These are phyloP conservation scores for Aspergillus oerlinghausenensis DNA, from an alignment of 2,329 filamentous ascomycete genomes.

Conservation along the genomic window DNA sequence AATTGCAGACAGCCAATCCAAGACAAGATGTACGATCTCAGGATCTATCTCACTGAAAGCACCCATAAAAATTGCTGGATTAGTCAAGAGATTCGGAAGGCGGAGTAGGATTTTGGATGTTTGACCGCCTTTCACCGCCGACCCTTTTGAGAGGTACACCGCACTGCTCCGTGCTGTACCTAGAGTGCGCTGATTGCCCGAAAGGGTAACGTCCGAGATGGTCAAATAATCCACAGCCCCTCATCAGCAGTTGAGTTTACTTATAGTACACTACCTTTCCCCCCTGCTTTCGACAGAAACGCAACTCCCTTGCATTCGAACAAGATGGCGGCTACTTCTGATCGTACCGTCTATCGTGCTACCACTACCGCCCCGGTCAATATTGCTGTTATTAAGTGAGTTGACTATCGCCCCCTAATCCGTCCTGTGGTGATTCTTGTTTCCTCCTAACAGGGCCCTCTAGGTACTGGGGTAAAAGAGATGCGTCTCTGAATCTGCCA, in stretches of 20 bases:
- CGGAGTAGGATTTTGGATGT: slow-evolving; percentile 4
- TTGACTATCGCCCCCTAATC: slow-evolving; percentile 11
- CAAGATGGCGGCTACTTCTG: slow-evolving; percentile 32
- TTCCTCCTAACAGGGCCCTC: slow-evolving; percentile 4
- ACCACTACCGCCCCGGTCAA: slow-evolving; percentile 97
- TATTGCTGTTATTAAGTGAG: slow-evolving; percentile 93
- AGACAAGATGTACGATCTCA: slow-evolving; percentile 13
- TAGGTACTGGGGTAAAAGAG: slow-evolving; percentile 95
- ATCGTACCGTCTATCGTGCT: slow-evolving; percentile 68
- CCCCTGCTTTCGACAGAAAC: slow-evolving; percentile 8
- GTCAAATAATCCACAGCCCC: slow-evolving; percentile 6
- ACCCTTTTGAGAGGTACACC: slow-evolving; percentile 5
- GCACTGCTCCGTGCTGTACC: not conserved
- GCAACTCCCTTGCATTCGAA: slow-evolving; percentile 2
- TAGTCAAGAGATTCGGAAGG: slow-evolving; percentile 2
- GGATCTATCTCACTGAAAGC: slow-evolving; percentile 1
- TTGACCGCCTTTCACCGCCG: slow-evolving; percentile 4
- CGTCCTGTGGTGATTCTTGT: not conserved
- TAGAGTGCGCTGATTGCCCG: slow-evolving; percentile 3
- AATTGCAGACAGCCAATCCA: slow-evolving; percentile 11
- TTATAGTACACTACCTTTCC: slow-evolving; percentile 6
- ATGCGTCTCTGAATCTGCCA: slow-evolving; percentile 87
- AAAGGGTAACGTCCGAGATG: not conserved
- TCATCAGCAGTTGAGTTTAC: not conserved
- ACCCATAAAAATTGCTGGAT: slow-evolving; percentile 16